phyloP scores from a whole-genome alignment of 2,329 filamentous ascomycete genomes.

The Fusarium sp. region DNA sequence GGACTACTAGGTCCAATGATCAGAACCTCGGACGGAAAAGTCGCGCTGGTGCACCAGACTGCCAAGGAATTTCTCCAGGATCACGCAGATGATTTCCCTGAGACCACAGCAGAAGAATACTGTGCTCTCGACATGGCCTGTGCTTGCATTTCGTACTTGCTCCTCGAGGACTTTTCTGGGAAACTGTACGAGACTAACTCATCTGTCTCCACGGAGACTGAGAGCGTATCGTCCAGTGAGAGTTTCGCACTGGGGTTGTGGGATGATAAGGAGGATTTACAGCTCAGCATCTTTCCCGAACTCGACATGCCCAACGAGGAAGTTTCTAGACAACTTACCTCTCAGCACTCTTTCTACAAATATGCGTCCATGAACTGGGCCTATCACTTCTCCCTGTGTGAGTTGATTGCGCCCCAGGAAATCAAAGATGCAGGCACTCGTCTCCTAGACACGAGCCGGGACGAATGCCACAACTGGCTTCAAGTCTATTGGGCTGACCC shows the following conservation, averaged over 20 bases:
- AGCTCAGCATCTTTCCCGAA: slow-evolving; percentile 45
- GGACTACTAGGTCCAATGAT: slow-evolving; percentile 49
- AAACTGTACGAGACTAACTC: slow-evolving; percentile 42
- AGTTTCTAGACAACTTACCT: slow-evolving; percentile 25
- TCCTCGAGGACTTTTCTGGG: slow-evolving; percentile 49
- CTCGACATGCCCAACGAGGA: slow-evolving; percentile 41
- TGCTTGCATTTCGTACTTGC: slow-evolving; percentile 45
- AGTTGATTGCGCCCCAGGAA: slow-evolving; percentile 26
- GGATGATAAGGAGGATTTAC: slow-evolving; percentile 4
- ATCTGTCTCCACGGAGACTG: background rate
- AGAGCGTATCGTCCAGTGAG: background rate
- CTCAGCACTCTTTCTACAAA: slow-evolving; percentile 48
- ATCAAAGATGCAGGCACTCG: slow-evolving; percentile 32
- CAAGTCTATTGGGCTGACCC: slow-evolving; percentile 46
- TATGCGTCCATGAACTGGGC: slow-evolving; percentile 54
- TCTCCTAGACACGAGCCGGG: slow-evolving; percentile 32
- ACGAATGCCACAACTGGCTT: slow-evolving; percentile 49
- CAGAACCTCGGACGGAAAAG: slow-evolving; percentile 46
- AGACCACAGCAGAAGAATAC: background rate
- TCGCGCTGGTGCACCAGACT: slow-evolving; percentile 52
- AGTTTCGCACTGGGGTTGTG: background rate
- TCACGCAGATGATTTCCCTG: background rate
- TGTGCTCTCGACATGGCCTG: slow-evolving; percentile 30
- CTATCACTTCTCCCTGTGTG: slow-evolving; percentile 46
- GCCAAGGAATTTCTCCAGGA: slow-evolving; percentile 51